Evolutionary conservation across 345 rosid species (phyloP), one percentile per base, ranked within the genome.

Genomic region (Aegle marmelos): DNA sequence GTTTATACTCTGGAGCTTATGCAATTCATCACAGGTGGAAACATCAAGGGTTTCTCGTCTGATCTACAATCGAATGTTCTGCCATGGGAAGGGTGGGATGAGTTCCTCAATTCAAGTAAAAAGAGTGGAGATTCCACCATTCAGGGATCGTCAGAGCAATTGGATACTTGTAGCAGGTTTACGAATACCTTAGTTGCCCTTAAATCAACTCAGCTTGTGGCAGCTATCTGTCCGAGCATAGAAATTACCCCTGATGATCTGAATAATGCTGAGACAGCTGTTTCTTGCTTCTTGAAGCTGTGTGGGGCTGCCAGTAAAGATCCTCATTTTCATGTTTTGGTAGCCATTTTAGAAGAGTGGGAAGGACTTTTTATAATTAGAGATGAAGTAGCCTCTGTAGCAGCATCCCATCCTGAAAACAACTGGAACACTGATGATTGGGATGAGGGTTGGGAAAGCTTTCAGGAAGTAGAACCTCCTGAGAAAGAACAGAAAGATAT

Each of bases 391-490:
- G 76, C 85, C 28, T 61, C 89, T 72, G 63, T 77, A 5, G 95
- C 83, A 80, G 81, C 84, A 75, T 59, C 85, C 0, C 85, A 85
- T 73, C 53, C 83, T 76, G 92, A 85, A 86, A 88, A 82, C 56
- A 87, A 81, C 78, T 96, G 99, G 99, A 83, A 81, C 45, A 81
- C 78, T 79, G 95, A 91, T 78, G 94, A 85, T 72, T 96, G 99
- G 99, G 90, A 91, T 66, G 98, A 94, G 78, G 98, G 99, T 78
- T 96, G 98, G 99, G 99, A 96, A 78, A 96, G 91, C 82, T 91
- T 92, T 76, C 99, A 93, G 83, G 98, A 93, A 33, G 81, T 76
- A 65, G 97, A 93, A 79, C 78, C 88, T 19, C 17, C 79, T 5
- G 82, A 85, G 78, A 88, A 83, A 77, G 93, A 85, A 57, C 80